Evolutionary conservation across 495 filamentous ascomycete genomes (phyloP).

Genomic region (Aspergillus asperescens): DNA sequence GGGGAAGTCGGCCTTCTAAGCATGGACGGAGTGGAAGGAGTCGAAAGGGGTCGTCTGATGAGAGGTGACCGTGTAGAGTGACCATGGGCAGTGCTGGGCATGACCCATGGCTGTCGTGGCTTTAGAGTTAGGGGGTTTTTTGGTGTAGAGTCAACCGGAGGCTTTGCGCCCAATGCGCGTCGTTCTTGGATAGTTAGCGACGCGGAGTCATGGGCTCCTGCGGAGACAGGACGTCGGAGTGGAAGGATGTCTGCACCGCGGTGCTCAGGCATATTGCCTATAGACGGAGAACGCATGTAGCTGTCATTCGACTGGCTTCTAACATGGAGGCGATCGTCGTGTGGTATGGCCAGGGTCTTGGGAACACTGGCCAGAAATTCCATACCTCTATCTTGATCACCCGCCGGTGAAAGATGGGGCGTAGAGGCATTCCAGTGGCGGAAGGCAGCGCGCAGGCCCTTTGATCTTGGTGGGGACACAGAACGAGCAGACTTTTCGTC

Average conservation of each 20-base stretch:
- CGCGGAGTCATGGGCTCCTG: conserved; percentile 5
- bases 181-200: conserved; percentile 33
- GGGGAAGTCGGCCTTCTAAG: conserved; percentile 12
- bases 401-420: conserved; percentile 15
- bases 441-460: conserved; percentile 34
- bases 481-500: conserved; percentile 34
- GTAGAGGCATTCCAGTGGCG: conserved; percentile 28
- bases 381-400: conserved; percentile 1
- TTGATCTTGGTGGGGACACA: conserved; percentile 37
- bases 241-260: not conserved
- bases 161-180: conserved; percentile 27
- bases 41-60: conserved; percentile 18
- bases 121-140: conserved; percentile 28
- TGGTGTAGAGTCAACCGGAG: conserved; percentile 14
- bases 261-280: not conserved
- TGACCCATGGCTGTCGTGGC: conserved; percentile 17
- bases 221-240: conserved; percentile 9
- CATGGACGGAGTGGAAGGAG: conserved; percentile 17
- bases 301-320: conserved; percentile 8
- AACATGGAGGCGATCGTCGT: conserved; percentile 9
- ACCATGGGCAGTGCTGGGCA: not conserved
- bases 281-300: conserved; percentile 1
- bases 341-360: not conserved
- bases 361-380: not conserved
- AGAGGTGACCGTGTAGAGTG: conserved; percentile 1